Base-by-base conservation (phyloP, 768 basidiomycete species). In the Phlebiopsis gigantea region DNA sequence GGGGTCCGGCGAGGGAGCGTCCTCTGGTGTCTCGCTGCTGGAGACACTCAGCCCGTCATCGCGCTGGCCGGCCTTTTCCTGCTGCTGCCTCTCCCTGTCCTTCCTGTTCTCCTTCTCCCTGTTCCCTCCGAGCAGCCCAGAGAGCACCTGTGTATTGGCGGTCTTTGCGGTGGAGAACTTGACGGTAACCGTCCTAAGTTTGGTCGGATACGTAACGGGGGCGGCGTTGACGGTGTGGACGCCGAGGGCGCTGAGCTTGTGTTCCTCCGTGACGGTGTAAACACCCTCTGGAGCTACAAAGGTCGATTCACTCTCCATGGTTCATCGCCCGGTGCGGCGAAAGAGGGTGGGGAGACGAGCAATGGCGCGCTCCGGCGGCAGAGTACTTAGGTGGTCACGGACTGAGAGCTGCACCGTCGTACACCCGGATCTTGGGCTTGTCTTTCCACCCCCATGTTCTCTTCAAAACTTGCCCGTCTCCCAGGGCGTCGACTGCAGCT, bases 211-310 rank as follows among this genome's bases (percentile, higher is more conserved):
- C 12, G 68, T 57, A 21, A 69, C 59, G 39, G 63, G 62, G 58
- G 73, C 56, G 28, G 70, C 61, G 48, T 63, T 64, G 56, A 67
- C 66, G 46, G 72, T 66, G 46, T 73, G 63, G 72, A 71, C 51
- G 71, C 71, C 59, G 79, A 77, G 48, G 30, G 74, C 68, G 44
- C 78, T 73, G 0, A 88, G 84, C 69, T 85, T 90, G 77, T 89
- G 85, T 66, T 93, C 92, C 63, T 93, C 91, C 17, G 87, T 90
- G 68, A 91, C 81, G 24, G 89, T 86, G 75, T 93, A 93, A 43
- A 93, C 89, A 63, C 91, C 91, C 71, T 93, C 91, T 52, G 91
- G 91, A 30, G 91, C 90, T 45, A 92, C 86, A 71, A 93, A 92
- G 25, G 89, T 87, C 58, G 81, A 79, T 53, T 90, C 89, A 77